These are phyloP conservation scores for Exophiala xenobiotica DNA, from an alignment of 2,329 filamentous ascomycete genomes.

Conservation along the genomic window DNA sequence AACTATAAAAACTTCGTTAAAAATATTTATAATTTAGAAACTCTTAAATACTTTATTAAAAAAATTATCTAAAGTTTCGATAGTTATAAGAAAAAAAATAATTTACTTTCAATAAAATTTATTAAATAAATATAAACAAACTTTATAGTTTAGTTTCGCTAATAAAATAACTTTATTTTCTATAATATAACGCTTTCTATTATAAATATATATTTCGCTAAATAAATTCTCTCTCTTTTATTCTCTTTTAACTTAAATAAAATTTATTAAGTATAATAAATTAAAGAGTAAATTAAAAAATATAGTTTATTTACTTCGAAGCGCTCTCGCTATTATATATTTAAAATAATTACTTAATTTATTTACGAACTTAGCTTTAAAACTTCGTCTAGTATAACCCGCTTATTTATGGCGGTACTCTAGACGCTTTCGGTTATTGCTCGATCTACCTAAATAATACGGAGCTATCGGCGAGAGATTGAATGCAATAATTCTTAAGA, in stretches of 20 bases:
- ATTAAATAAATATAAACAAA: constrained; percentile 6
- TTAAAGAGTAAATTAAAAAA: constrained; percentile 7
- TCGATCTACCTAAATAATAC: constrained; percentile 10
- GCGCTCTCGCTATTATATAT: background rate
- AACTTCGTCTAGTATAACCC: constrained; percentile 10
- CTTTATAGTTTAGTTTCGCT: constrained; percentile 8
- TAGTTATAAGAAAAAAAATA: constrained; percentile 5
- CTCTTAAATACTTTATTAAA: constrained; percentile 7
- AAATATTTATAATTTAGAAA: constrained; percentile 3
- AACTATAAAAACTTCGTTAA: constrained; percentile 2
- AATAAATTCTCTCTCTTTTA: constrained; percentile 3
- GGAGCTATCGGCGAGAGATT: constrained; percentile 3
- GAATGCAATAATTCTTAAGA: constrained; percentile 13
- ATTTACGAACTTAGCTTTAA: constrained; percentile 7
- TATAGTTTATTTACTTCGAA: constrained; percentile 3
- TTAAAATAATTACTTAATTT: constrained; percentile 6
- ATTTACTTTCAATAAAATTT: constrained; percentile 6
- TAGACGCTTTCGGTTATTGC: constrained; percentile 15
- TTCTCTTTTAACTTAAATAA: background rate
- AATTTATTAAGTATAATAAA: constrained; percentile 2
- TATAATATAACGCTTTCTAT: constrained; percentile 9
- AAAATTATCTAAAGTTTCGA: constrained; percentile 1
- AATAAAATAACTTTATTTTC: constrained; percentile 7
- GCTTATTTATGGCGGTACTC: constrained; percentile 11
- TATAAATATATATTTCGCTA: constrained; percentile 6